A percentile compares a stretch with the other conserved stretches of the same genome.
These are phyloP conservation scores for Salix arbutifolia DNA, from an alignment of 345 rosid genomes.

Conservation along the genomic window DNA sequence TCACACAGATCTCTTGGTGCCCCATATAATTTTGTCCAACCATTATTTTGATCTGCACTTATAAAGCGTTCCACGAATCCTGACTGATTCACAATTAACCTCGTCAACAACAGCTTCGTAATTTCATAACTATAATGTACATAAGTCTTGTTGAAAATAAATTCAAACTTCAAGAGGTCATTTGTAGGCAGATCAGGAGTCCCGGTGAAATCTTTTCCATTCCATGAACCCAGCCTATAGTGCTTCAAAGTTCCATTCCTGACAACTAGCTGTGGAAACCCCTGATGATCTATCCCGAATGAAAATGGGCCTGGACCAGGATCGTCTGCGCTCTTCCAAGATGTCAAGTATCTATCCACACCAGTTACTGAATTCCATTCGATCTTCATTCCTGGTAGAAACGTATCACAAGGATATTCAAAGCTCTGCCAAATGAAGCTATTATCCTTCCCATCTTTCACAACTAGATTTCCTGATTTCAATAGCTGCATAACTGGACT, in stretches of 20 bases:
- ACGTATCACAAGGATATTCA: slow-evolving; percentile 11
- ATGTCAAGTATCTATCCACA: neutral
- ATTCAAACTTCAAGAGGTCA: neutral
- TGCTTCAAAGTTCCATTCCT: neutral
- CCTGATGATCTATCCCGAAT: slow-evolving; percentile 9
- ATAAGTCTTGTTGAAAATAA: slow-evolving; percentile 7
- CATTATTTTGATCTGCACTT: neutral
- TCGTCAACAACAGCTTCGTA: neutral
- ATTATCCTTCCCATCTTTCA: neutral
- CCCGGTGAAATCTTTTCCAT: slow-evolving; percentile 21
- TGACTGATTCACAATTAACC: slow-evolving; percentile 15
- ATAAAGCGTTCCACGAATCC: slow-evolving; percentile 3
- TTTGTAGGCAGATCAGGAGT: neutral
- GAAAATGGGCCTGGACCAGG: slow-evolving; percentile 20
- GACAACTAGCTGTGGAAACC: slow-evolving; percentile 23
- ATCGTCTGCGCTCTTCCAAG: slow-evolving; percentile 20
- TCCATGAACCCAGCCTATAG: slow-evolving; percentile 25
- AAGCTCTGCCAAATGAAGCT: slow-evolving; percentile 21
- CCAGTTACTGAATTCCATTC: slow-evolving; percentile 10
- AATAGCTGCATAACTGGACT: slow-evolving; percentile 3
- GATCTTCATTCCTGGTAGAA: slow-evolving; percentile 20
- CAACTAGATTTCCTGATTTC: slow-evolving; percentile 20
- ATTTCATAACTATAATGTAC: slow-evolving; percentile 5
- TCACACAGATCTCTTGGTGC: slow-evolving; percentile 20
- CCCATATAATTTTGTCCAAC: neutral